A percentile compares a stretch with the other conserved stretches of the same genome.
Conservation (phyloP, 2,329 filamentous ascomycete species). For the Trichoderma gracile region DNA sequence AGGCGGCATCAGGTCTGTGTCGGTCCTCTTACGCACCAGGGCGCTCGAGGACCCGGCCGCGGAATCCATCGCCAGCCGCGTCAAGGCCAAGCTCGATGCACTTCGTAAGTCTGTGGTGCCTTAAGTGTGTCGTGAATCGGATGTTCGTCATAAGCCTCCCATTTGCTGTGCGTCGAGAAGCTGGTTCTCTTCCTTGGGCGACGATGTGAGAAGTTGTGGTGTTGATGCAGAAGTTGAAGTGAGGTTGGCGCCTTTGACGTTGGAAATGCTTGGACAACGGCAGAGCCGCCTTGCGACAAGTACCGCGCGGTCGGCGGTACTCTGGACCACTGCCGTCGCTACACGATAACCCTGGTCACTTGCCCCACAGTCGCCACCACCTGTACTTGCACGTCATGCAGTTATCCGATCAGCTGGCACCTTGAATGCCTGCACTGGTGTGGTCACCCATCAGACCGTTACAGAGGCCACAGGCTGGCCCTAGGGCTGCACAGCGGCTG, state of each 20-base stretch:
- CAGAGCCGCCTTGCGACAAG: slow-evolving; percentile 1
- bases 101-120: neutral
- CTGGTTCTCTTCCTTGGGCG: neutral
- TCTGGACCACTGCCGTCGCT: slow-evolving; percentile 2
- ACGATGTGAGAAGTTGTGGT: neutral
- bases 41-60: slow-evolving; percentile 49
- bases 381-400: slow-evolving; percentile 9
- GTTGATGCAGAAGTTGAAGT: slow-evolving; percentile 1
- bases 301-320: slow-evolving; percentile 6
- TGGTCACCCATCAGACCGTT: neutral
- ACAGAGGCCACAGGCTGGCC: slow-evolving; percentile 1
- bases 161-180: too few relatives aligned
- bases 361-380: slow-evolving; percentile 13
- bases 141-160: too few relatives aligned
- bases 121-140: too few relatives aligned
- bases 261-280: neutral
- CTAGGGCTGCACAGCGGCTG: slow-evolving; percentile 18
- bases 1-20: slow-evolving; percentile 77
- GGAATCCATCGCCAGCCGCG: slow-evolving; percentile 41
- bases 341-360: neutral
- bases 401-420: slow-evolving; percentile 19
- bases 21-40: slow-evolving; percentile 68
- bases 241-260: neutral
- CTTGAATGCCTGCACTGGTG: neutral
- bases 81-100: neutral